Conservation (phyloP, 2,329 filamentous ascomycete genomes). For the Stagonosporopsis vannaccii region DNA sequence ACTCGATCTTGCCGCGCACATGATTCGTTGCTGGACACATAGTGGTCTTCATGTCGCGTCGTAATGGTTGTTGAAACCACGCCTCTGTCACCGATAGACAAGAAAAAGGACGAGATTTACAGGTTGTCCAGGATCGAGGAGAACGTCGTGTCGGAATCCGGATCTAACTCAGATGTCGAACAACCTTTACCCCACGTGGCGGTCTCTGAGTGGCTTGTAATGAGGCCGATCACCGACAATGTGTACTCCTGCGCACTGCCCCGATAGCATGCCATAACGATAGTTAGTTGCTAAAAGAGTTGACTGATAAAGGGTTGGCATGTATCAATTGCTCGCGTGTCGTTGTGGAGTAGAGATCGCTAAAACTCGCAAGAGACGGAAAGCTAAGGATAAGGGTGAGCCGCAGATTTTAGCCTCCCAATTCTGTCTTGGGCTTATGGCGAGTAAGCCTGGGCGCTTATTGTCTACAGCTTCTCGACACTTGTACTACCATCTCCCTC, state of each 20-base stretch:
- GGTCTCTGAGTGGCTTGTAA: slow-evolving; percentile 52
- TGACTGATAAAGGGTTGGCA: slow-evolving; percentile 15
- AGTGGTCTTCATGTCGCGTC: slow-evolving; percentile 29
- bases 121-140: slow-evolving; percentile 16
- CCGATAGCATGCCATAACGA: slow-evolving; percentile 15
- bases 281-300: not conserved
- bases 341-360: not conserved
- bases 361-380: slow-evolving; percentile 22
- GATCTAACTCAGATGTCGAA: slow-evolving; percentile 27
- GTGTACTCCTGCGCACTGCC: slow-evolving; percentile 21
- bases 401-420: slow-evolving; percentile 33
- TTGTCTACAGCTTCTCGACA: slow-evolving; percentile 32
- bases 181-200: slow-evolving; percentile 48
- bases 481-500: slow-evolving; percentile 40
- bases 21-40: slow-evolving; percentile 26
- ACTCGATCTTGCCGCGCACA: not conserved
- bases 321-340: not conserved
- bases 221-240: slow-evolving; percentile 44
- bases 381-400: slow-evolving; percentile 29
- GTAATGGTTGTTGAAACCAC: slow-evolving; percentile 26
- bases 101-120: slow-evolving; percentile 6
- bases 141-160: slow-evolving; percentile 30
- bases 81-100: not conserved
- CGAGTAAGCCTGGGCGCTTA: slow-evolving; percentile 46
- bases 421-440: slow-evolving; percentile 25